Percentiles rank a stretch among this genome's conserved stretches.
Conservation (phyloP, 2,329 filamentous ascomycete genomes). For the Aureobasidium sp. region DNA sequence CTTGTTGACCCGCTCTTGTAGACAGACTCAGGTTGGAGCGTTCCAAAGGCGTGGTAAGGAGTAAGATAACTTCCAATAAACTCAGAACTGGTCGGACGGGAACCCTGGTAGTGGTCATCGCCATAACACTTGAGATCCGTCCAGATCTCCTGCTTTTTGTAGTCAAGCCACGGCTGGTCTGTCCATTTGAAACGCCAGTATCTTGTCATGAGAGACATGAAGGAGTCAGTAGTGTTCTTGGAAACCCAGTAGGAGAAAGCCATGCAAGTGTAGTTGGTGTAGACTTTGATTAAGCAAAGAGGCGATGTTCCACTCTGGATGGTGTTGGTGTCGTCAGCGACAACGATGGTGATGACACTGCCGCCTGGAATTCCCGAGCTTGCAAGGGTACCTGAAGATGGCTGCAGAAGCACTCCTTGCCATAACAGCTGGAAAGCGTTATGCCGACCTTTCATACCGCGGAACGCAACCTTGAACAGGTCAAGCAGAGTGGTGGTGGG, state of each 20-base stretch:
- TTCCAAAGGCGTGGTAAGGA: neutral
- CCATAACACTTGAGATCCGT: constrained; percentile 14
- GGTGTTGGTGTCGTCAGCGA: constrained; percentile 15
- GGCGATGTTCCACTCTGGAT: neutral
- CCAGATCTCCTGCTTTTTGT: neutral
- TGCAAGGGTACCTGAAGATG: neutral
- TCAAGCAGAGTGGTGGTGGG: constrained; percentile 14
- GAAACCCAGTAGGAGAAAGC: constrained; percentile 22
- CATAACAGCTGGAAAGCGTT: constrained; percentile 20
- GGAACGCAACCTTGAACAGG: constrained; percentile 23
- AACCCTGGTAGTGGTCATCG: constrained; percentile 1
- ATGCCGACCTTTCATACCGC: constrained; percentile 21
- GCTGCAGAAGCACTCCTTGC: constrained; percentile 1
- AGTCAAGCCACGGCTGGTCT: neutral
- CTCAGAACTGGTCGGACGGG: neutral
- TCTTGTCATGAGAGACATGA: constrained; percentile 20
- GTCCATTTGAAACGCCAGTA: constrained; percentile 17
- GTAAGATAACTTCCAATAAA: neutral
- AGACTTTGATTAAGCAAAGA: constrained; percentile 19
- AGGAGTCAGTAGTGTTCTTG: constrained; percentile 15
- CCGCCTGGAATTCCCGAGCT: constrained; percentile 7
- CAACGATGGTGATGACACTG: constrained; percentile 14
- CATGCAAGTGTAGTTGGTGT: neutral
- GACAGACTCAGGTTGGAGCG: neutral
- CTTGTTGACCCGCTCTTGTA: neutral